Evolutionary conservation across 2,329 filamentous ascomycete genomes (phyloP).

Genomic region (Akanthomyces lecanii): DNA sequence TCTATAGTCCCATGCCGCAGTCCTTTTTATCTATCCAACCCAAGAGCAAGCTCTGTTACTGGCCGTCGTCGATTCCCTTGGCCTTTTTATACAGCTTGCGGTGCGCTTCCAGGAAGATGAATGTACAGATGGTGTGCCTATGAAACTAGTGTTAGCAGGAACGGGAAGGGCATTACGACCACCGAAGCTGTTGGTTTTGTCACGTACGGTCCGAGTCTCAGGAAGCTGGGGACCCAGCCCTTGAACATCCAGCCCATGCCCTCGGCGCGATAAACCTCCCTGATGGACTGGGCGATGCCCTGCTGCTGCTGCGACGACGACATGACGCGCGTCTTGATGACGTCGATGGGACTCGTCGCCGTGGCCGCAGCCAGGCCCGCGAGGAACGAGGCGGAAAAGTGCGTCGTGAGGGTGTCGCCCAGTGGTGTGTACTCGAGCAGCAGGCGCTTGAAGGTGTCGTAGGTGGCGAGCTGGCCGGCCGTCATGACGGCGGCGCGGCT

Average conservation of each 20-base stretch:
- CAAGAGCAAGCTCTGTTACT: conserved; percentile 18
- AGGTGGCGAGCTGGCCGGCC: conserved; percentile 75
- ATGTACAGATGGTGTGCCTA: conserved; percentile 80
- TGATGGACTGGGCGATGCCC: conserved; percentile 56
- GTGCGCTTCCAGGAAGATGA: conserved; percentile 82
- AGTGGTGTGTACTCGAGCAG: conserved; percentile 64
- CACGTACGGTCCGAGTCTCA: conserved; percentile 59
- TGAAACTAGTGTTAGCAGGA: neutral
- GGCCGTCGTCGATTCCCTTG: conserved; percentile 34
- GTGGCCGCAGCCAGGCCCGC: conserved; percentile 82
- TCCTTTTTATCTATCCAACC: conserved; percentile 23
- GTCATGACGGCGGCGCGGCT: conserved; percentile 84
- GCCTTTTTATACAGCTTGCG: conserved; percentile 68
- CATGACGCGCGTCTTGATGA: conserved; percentile 88
- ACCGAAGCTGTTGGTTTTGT: neutral
- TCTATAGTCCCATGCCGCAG: conserved; percentile 11
- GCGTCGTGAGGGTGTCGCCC: conserved; percentile 67
- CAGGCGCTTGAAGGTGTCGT: conserved; percentile 74
- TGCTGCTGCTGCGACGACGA: conserved; percentile 49
- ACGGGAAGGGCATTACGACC: neutral
- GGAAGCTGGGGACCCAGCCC: conserved; percentile 78
- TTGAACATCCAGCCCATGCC: conserved; percentile 82
- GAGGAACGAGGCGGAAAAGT: conserved; percentile 72
- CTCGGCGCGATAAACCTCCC: conserved; percentile 64
- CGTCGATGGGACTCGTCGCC: conserved; percentile 79